Percentiles rank a stretch among this genome's conserved stretches.
phyloP scores from a whole-genome alignment of 768 basidiomycete genomes.

The Agaricus subrufescens region DNA sequence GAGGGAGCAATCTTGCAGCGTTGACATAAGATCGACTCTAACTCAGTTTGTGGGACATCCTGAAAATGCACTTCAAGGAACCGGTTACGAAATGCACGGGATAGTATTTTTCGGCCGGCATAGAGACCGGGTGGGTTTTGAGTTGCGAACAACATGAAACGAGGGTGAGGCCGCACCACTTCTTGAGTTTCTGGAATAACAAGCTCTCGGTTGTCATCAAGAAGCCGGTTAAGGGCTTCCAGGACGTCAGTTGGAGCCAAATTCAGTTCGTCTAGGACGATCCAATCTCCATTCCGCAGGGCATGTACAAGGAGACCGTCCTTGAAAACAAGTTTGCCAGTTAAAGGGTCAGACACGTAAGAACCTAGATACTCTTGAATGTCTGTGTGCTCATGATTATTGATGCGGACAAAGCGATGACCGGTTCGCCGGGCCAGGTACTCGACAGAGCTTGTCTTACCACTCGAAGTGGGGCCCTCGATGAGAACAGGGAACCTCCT shows the following conservation, averaged over 20 bases:
- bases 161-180: constrained; percentile 86
- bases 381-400: constrained; percentile 99
- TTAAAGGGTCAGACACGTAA: constrained; percentile 87
- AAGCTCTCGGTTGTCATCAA: constrained; percentile 97
- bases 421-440: constrained; percentile 91
- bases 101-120: constrained; percentile 90
- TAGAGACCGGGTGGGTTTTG: constrained; percentile 97
- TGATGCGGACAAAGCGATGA: constrained; percentile 95
- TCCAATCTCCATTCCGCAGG: constrained; percentile 90
- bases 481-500: constrained; percentile 92
- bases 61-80: constrained; percentile 98
- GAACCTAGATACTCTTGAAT: constrained; percentile 98
- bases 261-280: constrained; percentile 96
- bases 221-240: constrained; percentile 91
- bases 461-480: constrained; percentile 96
- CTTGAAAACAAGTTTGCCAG: constrained; percentile 92
- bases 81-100: constrained; percentile 93
- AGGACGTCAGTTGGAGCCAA: constrained; percentile 97
- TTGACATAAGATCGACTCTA: constrained; percentile 92
- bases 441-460: constrained; percentile 96
- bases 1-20: constrained; percentile 92
- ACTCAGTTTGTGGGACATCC: constrained; percentile 90
- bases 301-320: constrained; percentile 94
- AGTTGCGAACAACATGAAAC: constrained; percentile 98
- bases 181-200: constrained; percentile 96